Percentiles rank a stretch among this genome's conserved stretches.
Conservation (phyloP, 257 asterid species). For the Solanum sejunctum region DNA sequence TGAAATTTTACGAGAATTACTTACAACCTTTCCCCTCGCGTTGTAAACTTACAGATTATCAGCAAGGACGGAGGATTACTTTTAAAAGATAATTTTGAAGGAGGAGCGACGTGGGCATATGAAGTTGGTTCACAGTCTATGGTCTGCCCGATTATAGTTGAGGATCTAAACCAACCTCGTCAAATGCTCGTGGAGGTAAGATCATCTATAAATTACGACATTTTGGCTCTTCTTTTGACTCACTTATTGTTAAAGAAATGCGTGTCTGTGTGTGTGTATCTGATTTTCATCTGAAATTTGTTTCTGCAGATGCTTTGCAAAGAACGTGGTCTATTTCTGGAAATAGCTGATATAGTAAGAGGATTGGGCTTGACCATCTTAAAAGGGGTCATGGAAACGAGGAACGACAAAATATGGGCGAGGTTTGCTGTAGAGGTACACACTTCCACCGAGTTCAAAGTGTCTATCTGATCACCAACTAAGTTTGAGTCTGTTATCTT, state of each 20-base stretch:
- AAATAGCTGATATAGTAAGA: constrained; percentile 83
- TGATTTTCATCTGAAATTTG: not conserved
- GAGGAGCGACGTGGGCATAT: constrained; percentile 98
- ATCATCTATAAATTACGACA: not conserved
- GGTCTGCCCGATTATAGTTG: constrained; percentile 83
- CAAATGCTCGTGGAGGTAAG: constrained; percentile 87
- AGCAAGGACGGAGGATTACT: constrained; percentile 64
- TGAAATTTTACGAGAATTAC: not conserved
- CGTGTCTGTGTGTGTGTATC: not conserved
- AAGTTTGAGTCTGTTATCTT: not conserved
- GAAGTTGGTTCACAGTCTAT: constrained; percentile 88
- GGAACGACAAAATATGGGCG: constrained; percentile 79
- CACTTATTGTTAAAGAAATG: not conserved
- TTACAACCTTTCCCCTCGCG: not conserved
- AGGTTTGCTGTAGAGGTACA: constrained; percentile 79
- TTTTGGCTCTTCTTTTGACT: not conserved
- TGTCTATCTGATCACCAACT: not conserved
- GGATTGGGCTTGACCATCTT: constrained; percentile 81
- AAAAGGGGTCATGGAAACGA: constrained; percentile 84
- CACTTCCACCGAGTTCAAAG: not conserved
- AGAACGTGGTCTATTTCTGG: constrained; percentile 70
- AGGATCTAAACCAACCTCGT: constrained; percentile 80
- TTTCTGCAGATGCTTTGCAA: constrained; percentile 71
- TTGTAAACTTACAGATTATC: constrained; percentile 37
- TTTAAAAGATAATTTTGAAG: constrained; percentile 53